Conservation (phyloP, 2,329 filamentous ascomycete species). For the Xylaria sp. region DNA sequence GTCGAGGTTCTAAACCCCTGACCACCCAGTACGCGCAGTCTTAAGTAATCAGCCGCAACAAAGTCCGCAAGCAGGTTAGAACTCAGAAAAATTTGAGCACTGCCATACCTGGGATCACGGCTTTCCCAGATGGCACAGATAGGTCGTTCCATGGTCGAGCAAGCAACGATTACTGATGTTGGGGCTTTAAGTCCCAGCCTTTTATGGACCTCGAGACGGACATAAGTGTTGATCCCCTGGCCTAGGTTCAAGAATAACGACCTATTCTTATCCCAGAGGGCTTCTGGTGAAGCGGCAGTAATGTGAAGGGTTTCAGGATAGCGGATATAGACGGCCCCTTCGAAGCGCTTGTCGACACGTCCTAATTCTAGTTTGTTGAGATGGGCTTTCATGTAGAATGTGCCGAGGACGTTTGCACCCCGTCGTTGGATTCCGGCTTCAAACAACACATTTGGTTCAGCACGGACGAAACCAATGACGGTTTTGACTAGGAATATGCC, state of each 20-base stretch:
- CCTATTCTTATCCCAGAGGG: conserved; percentile 4
- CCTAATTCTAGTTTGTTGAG: background rate
- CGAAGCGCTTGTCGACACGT: background rate
- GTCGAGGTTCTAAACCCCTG: background rate
- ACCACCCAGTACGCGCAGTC: background rate
- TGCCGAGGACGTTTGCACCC: background rate
- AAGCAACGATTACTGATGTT: background rate
- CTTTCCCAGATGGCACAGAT: background rate
- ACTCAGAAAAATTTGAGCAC: background rate
- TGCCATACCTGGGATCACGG: background rate
- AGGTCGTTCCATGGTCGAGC: background rate
- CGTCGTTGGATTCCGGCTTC: background rate
- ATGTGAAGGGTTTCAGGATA: background rate
- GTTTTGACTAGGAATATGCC: background rate
- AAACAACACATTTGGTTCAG: background rate
- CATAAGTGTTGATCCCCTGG: conserved; percentile 8
- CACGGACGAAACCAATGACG: background rate
- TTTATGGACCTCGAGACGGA: background rate
- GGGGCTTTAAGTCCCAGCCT: background rate
- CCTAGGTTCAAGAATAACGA: conserved; percentile 2
- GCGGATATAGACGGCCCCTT: background rate
- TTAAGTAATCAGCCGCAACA: conserved; percentile 1
- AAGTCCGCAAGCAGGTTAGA: conserved; percentile 5
- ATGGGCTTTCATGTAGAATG: conserved; percentile 5
- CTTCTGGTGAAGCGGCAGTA: background rate